phyloP scores from a whole-genome alignment of 495 filamentous ascomycete genomes.

The Penicillium paradoxum region DNA sequence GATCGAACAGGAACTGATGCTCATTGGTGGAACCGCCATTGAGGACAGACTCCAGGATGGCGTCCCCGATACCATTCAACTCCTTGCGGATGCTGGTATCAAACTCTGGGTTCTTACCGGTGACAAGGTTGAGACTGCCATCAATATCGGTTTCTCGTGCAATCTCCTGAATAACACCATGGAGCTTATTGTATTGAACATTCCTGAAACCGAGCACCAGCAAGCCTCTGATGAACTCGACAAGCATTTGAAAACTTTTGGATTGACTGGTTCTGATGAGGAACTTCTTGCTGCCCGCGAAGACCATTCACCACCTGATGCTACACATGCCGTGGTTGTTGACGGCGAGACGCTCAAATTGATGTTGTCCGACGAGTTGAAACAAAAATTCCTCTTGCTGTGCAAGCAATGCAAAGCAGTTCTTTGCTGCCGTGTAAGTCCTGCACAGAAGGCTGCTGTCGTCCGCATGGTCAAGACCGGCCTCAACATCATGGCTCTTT shows the following conservation, averaged over 20 bases:
- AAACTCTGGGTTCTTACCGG: conserved; percentile 99
- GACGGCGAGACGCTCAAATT: conserved; percentile 92
- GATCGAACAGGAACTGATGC: conserved; percentile 84
- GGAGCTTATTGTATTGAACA: conserved; percentile 90
- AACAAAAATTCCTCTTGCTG: conserved; percentile 87
- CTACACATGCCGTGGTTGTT: conserved; percentile 95
- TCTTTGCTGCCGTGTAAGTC: conserved; percentile 95
- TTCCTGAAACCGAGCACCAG: conserved; percentile 65
- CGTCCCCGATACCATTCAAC: conserved; percentile 91
- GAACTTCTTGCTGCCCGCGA: conserved; percentile 73
- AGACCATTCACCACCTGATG: conserved; percentile 76
- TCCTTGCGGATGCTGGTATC: conserved; percentile 91
- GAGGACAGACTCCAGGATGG: conserved; percentile 97
- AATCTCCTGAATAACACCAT: conserved; percentile 96
- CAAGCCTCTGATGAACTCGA: conserved; percentile 66
- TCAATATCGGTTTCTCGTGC: conserved; percentile 99
- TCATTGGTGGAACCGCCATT: conserved; percentile 95
- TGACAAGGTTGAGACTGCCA: conserved; percentile 98
- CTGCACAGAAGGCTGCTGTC: conserved; percentile 95
- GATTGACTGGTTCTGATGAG: conserved; percentile 79
- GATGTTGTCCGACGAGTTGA: conserved; percentile 74
- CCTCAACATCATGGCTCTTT: conserved; percentile 93
- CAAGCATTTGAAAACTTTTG: conserved; percentile 64
- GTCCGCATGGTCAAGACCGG: conserved; percentile 92
- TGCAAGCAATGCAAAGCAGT: conserved; percentile 98